Evolutionary conservation across 1,284 basidiomycete genomes (phyloP).

Genomic region (Exobasidium cylindrosporum): DNA sequence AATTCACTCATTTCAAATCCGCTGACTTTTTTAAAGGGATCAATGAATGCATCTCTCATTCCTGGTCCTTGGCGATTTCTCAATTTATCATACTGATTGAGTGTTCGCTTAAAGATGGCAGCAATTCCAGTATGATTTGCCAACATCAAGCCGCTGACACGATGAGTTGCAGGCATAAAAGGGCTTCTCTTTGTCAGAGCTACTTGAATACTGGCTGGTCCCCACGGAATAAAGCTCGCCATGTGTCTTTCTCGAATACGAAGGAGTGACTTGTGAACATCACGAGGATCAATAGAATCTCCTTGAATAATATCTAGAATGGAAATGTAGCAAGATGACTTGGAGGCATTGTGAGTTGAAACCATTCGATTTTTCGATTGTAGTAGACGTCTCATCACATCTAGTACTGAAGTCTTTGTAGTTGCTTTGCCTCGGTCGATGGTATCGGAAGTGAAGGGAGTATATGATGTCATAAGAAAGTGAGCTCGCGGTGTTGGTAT

Average conservation of each 20-base stretch:
- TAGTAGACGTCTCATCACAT: slow-evolving; percentile 95
- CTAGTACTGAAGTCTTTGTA: slow-evolving; percentile 64
- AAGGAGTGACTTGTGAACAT: slow-evolving; percentile 95
- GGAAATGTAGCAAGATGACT: slow-evolving; percentile 71
- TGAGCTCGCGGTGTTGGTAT: slow-evolving; percentile 99
- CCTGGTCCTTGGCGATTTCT: slow-evolving; percentile 58
- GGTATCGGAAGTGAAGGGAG: slow-evolving; percentile 88
- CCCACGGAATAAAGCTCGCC: slow-evolving; percentile 98
- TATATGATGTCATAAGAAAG: slow-evolving; percentile 99
- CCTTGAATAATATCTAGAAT: slow-evolving; percentile 98
- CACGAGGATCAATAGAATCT: slow-evolving; percentile 87
- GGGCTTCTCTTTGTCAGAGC: slow-evolving; percentile 88
- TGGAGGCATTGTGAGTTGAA: slow-evolving; percentile 64
- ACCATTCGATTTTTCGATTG: slow-evolving; percentile 99
- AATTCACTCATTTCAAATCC: slow-evolving; percentile 47
- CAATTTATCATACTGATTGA: slow-evolving; percentile 90
- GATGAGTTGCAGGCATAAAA: slow-evolving; percentile 78
- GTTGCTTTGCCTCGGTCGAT: slow-evolving; percentile 53
- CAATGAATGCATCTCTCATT: slow-evolving; percentile 83
- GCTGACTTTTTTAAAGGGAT: slow-evolving; percentile 82
- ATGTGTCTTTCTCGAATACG: slow-evolving; percentile 94
- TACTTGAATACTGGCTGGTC: slow-evolving; percentile 96
- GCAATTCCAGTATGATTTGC: slow-evolving; percentile 98
- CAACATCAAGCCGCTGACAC: slow-evolving; percentile 95
- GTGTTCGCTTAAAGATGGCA: slow-evolving; percentile 77